Conservation (phyloP, 306 rosid genomes). For the Aeschynomene evenia region DNA sequence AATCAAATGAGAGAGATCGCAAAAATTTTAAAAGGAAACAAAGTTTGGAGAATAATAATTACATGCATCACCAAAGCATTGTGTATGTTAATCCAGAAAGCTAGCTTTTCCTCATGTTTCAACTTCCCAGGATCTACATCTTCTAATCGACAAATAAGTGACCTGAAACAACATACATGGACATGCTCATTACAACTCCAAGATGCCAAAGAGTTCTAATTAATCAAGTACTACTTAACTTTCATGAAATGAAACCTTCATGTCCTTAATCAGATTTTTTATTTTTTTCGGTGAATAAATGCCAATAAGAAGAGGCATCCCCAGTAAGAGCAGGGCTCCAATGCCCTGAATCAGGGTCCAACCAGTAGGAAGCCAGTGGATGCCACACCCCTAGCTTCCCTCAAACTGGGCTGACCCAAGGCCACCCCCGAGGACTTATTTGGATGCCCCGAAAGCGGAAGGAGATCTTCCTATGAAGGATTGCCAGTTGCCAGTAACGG, state of each 20-base stretch:
- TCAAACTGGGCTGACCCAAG: too few relatives aligned
- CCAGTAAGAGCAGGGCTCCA: too few relatives aligned
- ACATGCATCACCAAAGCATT: conserved; percentile 97
- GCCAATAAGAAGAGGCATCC: too few relatives aligned
- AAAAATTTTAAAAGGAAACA: neutral
- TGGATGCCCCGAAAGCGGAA: too few relatives aligned
- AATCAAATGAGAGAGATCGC: conserved; percentile 19
- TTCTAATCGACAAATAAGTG: conserved; percentile 69
- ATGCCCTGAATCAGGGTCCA: too few relatives aligned
- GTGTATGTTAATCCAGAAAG: conserved; percentile 93
- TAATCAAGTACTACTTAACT: neutral
- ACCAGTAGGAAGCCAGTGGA: too few relatives aligned
- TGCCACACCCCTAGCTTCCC: too few relatives aligned
- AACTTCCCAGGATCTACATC: conserved; percentile 75
- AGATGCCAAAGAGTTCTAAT: neutral
- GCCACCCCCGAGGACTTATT: too few relatives aligned
- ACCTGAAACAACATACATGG: conserved; percentile 48
- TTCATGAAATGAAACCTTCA: conserved; percentile 2
- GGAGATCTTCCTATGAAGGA: too few relatives aligned
- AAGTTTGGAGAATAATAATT: conserved; percentile 29
- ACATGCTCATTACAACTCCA: conserved; percentile 16
- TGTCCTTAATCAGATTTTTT: neutral
- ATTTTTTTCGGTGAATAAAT: too few relatives aligned
- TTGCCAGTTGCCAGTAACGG: too few relatives aligned
- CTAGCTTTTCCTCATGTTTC: conserved; percentile 79